phyloP scores from a whole-genome alignment of 352 stramenopile species.

The Ophiocytium majus region DNA sequence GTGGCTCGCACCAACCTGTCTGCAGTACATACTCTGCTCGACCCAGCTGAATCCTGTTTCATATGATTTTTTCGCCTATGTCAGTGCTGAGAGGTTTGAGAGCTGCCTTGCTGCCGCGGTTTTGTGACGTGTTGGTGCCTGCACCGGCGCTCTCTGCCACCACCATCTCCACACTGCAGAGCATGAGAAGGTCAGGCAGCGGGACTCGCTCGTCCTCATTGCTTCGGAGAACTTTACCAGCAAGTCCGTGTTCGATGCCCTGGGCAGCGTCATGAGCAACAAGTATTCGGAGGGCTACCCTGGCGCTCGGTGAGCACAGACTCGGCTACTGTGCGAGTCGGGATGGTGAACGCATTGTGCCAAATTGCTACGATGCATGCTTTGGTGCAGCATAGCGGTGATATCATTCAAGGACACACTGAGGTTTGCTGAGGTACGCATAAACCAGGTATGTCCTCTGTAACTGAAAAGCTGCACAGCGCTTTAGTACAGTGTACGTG shows the following conservation, averaged over 20 bases:
- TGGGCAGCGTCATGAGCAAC: slow-evolving; percentile 98
- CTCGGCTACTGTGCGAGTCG: no score
- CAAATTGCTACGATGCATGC: no score
- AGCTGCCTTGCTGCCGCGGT: neutral
- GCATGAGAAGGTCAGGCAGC: slow-evolving; percentile 78
- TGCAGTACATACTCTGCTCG: no score
- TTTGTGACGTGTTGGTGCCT: neutral
- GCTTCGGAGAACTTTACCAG: slow-evolving; percentile 99
- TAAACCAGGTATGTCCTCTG: no score
- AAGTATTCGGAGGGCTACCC: slow-evolving; percentile 98
- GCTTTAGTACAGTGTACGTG: no score
- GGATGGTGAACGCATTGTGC: no score
- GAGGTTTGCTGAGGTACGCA: neutral
- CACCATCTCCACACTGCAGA: neutral
- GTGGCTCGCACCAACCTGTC: no score
- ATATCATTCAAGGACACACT: neutral
- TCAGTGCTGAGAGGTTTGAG: neutral
- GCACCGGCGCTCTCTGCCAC: neutral
- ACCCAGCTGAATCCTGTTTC: no score
- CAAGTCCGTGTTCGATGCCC: slow-evolving; percentile 90
- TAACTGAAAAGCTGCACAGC: no score
- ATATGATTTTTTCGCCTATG: no score
- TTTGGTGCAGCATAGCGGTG: neutral
- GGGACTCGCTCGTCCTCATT: slow-evolving; percentile 96
- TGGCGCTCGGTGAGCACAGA: slow-evolving; percentile 63